Percentiles rank a stretch among this genome's conserved stretches.
These are phyloP conservation scores for Sphaerulina populicola DNA, from an alignment of 2,329 filamentous ascomycete genomes.

Conservation along the genomic window DNA sequence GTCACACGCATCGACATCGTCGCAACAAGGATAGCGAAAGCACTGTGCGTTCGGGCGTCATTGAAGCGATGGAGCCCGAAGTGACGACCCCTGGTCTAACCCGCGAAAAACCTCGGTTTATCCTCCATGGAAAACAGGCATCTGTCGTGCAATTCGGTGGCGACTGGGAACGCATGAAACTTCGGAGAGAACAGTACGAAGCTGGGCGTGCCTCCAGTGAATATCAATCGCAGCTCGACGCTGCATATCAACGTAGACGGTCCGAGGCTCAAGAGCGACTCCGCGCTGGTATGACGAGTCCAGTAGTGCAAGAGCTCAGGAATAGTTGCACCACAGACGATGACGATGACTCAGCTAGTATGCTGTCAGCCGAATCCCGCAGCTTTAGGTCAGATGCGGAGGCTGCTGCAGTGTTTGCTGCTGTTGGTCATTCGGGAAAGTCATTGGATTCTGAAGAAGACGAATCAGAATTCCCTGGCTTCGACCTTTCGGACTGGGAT, in stretches of 20 bases:
- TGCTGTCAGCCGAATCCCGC: constrained; percentile 17
- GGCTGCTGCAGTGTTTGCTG: constrained; percentile 16
- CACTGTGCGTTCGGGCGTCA: constrained; percentile 39
- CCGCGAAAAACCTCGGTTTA: constrained; percentile 79
- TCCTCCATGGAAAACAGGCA: constrained; percentile 94
- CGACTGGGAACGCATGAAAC: constrained; percentile 52
- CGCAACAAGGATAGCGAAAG: constrained; percentile 67
- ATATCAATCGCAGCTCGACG: constrained; percentile 8
- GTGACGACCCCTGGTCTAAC: constrained; percentile 58
- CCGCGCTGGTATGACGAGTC: constrained; percentile 14
- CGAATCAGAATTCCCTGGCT: constrained; percentile 9
- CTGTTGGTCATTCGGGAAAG: neutral
- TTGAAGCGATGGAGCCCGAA: constrained; percentile 11
- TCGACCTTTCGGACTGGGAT: constrained; percentile 16
- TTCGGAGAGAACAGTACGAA: constrained; percentile 28
- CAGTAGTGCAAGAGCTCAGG: constrained; percentile 12
- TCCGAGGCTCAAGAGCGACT: constrained; percentile 16
- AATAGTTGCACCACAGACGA: constrained; percentile 13
- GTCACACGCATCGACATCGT: constrained; percentile 57
- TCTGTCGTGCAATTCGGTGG: constrained; percentile 92
- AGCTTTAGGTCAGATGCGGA: constrained; percentile 25
- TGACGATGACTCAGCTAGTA: constrained; percentile 17
- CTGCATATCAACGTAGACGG: constrained; percentile 11
- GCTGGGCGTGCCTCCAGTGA: constrained; percentile 12
- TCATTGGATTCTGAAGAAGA: constrained; percentile 6